These are phyloP conservation scores for Alternaria metachromatica DNA, from an alignment of 2,329 filamentous ascomycete genomes.

Conservation along the genomic window DNA sequence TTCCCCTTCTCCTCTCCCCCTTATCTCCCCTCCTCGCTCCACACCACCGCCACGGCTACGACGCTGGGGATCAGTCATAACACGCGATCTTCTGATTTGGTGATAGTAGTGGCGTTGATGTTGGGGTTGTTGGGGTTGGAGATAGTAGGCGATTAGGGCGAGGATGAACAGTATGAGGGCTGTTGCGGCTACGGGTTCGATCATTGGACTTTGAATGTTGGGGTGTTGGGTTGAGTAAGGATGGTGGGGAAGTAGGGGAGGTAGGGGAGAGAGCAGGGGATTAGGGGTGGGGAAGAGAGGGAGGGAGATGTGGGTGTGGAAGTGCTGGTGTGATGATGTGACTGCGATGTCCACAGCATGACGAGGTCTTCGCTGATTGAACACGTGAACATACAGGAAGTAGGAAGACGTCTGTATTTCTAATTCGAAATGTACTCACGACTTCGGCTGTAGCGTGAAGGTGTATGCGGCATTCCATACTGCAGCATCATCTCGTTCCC, in stretches of 20 bases:
- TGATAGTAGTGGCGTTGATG: neutral
- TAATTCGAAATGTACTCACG: neutral
- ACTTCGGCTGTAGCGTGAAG: rapidly evolving
- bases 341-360: neutral
- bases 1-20: neutral
- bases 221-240: neutral
- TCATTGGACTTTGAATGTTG: neutral
- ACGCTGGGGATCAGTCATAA: neutral
- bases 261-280: no score
- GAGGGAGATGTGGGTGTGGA: neutral
- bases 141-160: neutral
- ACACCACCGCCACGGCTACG: neutral
- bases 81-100: rapidly evolving
- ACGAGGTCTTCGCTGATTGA: neutral
- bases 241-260: no score
- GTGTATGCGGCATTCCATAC: neutral
- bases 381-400: neutral
- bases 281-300: neutral
- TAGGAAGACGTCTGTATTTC: neutral
- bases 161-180: neutral
- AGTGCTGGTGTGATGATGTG: neutral
- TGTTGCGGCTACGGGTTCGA: neutral
- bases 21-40: rapidly evolving
- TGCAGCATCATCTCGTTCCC: no score
- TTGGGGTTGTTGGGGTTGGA: neutral